Evolutionary conservation across 352 stramenopile genomes (phyloP).

Genomic region (Phytophthora tentaculata): DNA sequence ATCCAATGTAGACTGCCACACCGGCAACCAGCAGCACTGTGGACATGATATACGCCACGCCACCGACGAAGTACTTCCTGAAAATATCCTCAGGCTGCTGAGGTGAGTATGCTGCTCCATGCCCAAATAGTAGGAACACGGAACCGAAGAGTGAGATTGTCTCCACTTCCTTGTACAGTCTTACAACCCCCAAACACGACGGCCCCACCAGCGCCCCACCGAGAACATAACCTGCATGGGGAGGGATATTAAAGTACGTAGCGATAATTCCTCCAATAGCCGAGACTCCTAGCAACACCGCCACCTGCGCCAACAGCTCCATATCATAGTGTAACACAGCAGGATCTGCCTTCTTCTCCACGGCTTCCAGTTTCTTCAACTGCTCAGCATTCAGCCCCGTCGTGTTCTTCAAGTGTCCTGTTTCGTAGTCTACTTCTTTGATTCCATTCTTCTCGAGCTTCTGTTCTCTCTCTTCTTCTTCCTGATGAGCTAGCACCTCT

Average conservation of each 20-base stretch:
- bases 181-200: slow-evolving; percentile 85
- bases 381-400: slow-evolving; percentile 67
- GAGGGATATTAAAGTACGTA: slow-evolving; percentile 88
- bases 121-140: slow-evolving; percentile 94
- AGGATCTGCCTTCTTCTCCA: slow-evolving; percentile 84
- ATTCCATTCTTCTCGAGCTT: slow-evolving; percentile 84
- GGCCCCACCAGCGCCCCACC: slow-evolving; percentile 91
- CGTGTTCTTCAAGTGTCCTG: slow-evolving; percentile 77
- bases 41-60: slow-evolving; percentile 74
- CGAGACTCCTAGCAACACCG: slow-evolving; percentile 77
- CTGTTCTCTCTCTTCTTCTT: slow-evolving; percentile 79
- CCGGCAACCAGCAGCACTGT: slow-evolving; percentile 78
- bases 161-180: slow-evolving; percentile 92
- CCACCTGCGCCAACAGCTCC: slow-evolving; percentile 84
- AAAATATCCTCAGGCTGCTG: slow-evolving; percentile 74
- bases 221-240: slow-evolving; percentile 92
- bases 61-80: slow-evolving; percentile 73
- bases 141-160: slow-evolving; percentile 94
- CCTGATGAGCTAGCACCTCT: slow-evolving; percentile 77
- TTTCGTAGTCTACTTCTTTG: slow-evolving; percentile 86
- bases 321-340: slow-evolving; percentile 90
- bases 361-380: slow-evolving; percentile 76
- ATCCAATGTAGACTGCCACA: slow-evolving; percentile 76
- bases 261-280: slow-evolving; percentile 91
- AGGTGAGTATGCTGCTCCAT: slow-evolving; percentile 76